phyloP scores from a whole-genome alignment of 371 early-diverging fungal genomes.

The Mucor racemosus region DNA sequence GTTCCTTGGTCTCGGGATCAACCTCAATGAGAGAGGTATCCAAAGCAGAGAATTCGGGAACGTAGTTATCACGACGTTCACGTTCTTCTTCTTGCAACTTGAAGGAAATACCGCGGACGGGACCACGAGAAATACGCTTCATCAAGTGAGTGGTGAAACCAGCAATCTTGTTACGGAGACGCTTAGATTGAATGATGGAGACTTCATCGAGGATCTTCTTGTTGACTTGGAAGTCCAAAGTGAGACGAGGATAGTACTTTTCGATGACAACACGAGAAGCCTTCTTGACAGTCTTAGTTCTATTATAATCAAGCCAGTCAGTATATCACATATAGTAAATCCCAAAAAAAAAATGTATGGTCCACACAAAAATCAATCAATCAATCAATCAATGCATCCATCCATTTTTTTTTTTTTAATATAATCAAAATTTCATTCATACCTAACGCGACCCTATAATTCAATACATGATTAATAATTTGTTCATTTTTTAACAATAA shows the following conservation, averaged over 20 bases:
- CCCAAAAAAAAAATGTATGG: background rate
- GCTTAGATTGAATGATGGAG: slow-evolving; percentile 98
- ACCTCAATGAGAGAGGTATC: slow-evolving; percentile 93
- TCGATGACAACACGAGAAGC: slow-evolving; percentile 99
- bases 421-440: background rate
- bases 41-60: slow-evolving; percentile 99
- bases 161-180: slow-evolving; percentile 99
- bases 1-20: slow-evolving; percentile 91
- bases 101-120: slow-evolving; percentile 99
- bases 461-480: background rate
- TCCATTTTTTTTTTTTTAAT: slow-evolving; percentile 5
- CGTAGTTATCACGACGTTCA: slow-evolving; percentile 99
- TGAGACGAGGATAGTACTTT: slow-evolving; percentile 99
- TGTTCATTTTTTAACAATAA: background rate
- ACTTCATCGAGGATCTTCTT: slow-evolving; percentile 98
- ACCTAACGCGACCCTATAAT: slow-evolving; percentile 38
- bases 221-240: slow-evolving; percentile 99
- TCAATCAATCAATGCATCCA: slow-evolving; percentile 9
- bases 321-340: background rate
- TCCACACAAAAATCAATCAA: background rate
- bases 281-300: slow-evolving; percentile 99
- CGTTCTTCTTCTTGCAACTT: slow-evolving; percentile 99
- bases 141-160: slow-evolving; percentile 99
- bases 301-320: background rate
- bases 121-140: slow-evolving; percentile 99